Percentiles rank a stretch among this genome's conserved stretches.
Evolutionary conservation across 1,284 basidiomycete species (phyloP).

Genomic region (Ustilago sp.): DNA sequence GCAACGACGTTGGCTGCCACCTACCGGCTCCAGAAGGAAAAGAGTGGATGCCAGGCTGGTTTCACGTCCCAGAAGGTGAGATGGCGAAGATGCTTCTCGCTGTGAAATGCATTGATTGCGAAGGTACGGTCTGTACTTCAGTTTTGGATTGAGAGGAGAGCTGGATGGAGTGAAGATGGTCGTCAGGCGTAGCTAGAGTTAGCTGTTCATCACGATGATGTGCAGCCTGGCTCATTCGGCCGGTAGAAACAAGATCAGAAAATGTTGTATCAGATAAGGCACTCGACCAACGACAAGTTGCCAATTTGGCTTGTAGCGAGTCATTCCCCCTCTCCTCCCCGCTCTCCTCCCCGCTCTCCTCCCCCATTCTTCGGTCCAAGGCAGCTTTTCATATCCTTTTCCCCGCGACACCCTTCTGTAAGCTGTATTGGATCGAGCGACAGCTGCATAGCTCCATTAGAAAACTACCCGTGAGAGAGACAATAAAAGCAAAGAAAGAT

Average conservation of each 20-base stretch:
- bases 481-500: neutral
- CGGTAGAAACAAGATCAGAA: neutral
- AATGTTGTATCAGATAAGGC: conserved; percentile 38
- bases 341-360: neutral
- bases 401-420: neutral
- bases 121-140: neutral
- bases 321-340: neutral
- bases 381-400: neutral
- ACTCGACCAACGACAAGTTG: conserved; percentile 25
- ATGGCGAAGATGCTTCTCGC: neutral
- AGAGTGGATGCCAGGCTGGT: neutral
- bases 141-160: neutral
- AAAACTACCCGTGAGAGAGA: neutral
- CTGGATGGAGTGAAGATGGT: neutral
- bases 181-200: neutral
- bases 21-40: neutral
- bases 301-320: conserved; percentile 24
- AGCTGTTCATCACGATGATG: neutral
- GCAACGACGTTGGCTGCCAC: neutral
- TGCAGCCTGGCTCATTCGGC: conserved; percentile 11
- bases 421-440: too few relatives aligned
- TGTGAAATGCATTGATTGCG: neutral
- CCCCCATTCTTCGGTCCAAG: neutral
- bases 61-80: neutral
- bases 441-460: neutral